Evolutionary conservation across 371 early-diverging fungal species (phyloP), one percentile per base, ranked within the genome.

Genomic region (Chytridium lagenaria): DNA sequence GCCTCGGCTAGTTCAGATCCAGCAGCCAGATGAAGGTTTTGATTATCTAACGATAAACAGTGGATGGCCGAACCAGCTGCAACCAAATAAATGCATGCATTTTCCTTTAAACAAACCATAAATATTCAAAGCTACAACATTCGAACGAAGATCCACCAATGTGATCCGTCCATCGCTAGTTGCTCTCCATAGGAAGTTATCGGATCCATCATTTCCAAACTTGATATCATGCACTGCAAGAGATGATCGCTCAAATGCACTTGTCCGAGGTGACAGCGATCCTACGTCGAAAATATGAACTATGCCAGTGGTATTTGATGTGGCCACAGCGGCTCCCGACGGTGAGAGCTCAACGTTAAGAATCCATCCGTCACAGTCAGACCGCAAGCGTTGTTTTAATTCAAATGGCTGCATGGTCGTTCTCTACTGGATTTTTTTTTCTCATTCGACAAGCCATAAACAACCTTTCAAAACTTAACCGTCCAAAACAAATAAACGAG

Each of bases 31-130:
- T 92, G 70, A 0, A 86, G 83, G 39, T 89, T 89, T 19, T 87
- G 78, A 28, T 80, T 81, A 70, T 92, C 93, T 49, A 90, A 65
- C 70, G 92, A 92, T 73, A 93, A 89, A 1, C 91, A 88, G 34
- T 91, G 84, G 23, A 92, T 73, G 1, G 90, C 85, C 31, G 81
- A 75, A 26, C 79, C 81, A 39, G 84, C 87, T 89, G 72, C n/a
- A 31, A 10, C 3, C 16, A 3, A 10, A 44, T 28, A 2, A 40
- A 66, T 26, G 5, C 28, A 10, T 3, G 30, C 39, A 38, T n/a
- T 40, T 16, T 40, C 23, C 19, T 2, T n/a, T 23, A 19, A 68
- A 51, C 7, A 49, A 28, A 68, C 68, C 52, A 7, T 26, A 28
- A 19, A 68, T 31, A 7, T 49, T 34, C 33, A 51, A 2, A 19